phyloP scores from a whole-genome alignment of 2,329 filamentous ascomycete genomes.

The Aspergillus sp. region DNA sequence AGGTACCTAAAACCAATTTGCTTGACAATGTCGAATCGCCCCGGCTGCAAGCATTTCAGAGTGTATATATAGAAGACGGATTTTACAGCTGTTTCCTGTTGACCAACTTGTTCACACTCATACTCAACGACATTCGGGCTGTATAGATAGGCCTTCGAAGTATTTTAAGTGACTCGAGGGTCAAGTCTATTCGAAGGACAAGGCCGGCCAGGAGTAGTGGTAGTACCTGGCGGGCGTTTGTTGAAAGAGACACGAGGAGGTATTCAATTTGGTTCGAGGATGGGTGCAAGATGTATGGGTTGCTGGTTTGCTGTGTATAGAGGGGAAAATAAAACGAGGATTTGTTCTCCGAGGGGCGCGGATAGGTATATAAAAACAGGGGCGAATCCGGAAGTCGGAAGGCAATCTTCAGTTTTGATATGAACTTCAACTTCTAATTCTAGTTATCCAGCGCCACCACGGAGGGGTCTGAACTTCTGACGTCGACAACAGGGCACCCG shows the following conservation, averaged over 20 bases:
- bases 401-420: slow-evolving; percentile 1
- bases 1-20: neutral
- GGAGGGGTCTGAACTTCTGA: slow-evolving; percentile 6
- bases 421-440: neutral
- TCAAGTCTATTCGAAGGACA: neutral
- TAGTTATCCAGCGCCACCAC: slow-evolving; percentile 6
- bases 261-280: neutral
- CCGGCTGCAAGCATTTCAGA: neutral
- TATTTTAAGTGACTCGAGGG: neutral
- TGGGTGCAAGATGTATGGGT: neutral
- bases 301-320: neutral
- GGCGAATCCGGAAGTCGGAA: neutral
- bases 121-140: neutral
- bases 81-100: neutral
- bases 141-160: neutral
- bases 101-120: neutral
- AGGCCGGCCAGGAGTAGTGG: neutral
- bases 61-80: neutral
- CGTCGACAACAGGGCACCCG: slow-evolving; percentile 9
- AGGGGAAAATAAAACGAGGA: neutral
- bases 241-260: neutral
- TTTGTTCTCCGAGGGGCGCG: neutral
- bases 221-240: neutral
- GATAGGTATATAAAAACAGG: neutral
- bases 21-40: neutral